A percentile compares a stretch with the other conserved stretches of the same genome.
Evolutionary conservation across 768 basidiomycete genomes (phyloP).

Genomic region (Pulveroboletus sp.): DNA sequence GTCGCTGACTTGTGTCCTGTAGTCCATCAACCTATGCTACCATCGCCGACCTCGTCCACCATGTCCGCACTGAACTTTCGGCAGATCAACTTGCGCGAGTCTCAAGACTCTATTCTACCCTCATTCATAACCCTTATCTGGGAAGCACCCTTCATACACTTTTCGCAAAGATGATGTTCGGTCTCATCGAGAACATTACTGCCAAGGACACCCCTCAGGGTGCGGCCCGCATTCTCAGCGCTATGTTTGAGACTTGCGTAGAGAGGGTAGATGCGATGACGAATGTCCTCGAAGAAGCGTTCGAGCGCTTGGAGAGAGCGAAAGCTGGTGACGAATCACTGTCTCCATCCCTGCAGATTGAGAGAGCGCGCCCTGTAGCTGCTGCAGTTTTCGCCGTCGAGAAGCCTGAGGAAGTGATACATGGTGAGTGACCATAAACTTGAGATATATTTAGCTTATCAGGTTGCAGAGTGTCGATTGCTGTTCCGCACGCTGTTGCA

Average conservation of each 20-base stretch:
- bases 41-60: constrained; percentile 90
- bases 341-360: constrained; percentile 65
- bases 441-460: constrained; percentile 5
- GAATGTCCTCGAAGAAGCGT: constrained; percentile 46
- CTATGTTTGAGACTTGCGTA: constrained; percentile 79
- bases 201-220: constrained; percentile 68
- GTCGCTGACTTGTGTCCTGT: constrained; percentile 10
- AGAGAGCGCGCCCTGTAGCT: constrained; percentile 80
- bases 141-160: constrained; percentile 80
- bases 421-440: constrained; percentile 47
- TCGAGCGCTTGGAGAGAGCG: constrained; percentile 45
- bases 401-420: constrained; percentile 74
- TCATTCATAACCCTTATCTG: constrained; percentile 85
- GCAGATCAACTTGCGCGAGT: constrained; percentile 71
- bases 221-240: constrained; percentile 62
- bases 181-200: constrained; percentile 77
- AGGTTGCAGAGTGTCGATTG: constrained; percentile 66
- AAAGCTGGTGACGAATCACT: constrained; percentile 38
- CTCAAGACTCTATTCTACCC: constrained; percentile 79
- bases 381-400: constrained; percentile 75
- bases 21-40: constrained; percentile 82
- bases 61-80: constrained; percentile 78
- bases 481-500: constrained; percentile 87
- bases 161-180: constrained; percentile 90
- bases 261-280: constrained; percentile 83